Evolutionary conservation across 1,139 yeast species (phyloP).

Genomic region (Debaryomyces sp.): DNA sequence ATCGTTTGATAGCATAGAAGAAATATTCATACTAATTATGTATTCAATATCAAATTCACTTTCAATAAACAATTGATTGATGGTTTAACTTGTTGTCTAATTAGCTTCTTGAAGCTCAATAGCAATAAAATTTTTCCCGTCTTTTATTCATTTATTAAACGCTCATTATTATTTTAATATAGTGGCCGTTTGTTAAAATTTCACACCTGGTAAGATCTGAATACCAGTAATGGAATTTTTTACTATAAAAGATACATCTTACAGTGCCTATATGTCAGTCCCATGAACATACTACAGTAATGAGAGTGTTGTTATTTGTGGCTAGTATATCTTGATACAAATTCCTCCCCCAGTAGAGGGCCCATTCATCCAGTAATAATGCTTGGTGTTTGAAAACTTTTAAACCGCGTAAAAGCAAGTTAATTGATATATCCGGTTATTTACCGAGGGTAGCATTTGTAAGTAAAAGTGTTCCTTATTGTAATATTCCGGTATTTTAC

Average conservation of each 20-base stretch:
- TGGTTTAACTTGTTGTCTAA: constrained; percentile 1
- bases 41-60: constrained; percentile 4
- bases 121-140: constrained; percentile 9
- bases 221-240: background rate
- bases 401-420: constrained; percentile 7
- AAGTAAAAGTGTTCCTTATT: background rate
- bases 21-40: constrained; percentile 35
- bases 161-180: constrained; percentile 8
- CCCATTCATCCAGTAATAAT: constrained; percentile 7
- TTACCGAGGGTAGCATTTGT: background rate
- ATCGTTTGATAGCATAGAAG: constrained; percentile 43
- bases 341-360: background rate
- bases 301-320: background rate
- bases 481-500: background rate
- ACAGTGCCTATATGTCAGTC: background rate
- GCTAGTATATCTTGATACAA: background rate
- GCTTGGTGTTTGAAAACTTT: constrained; percentile 8
- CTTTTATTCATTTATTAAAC: constrained; percentile 5
- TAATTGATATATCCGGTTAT: background rate
- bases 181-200: constrained; percentile 8
- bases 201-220: constrained; percentile 3
- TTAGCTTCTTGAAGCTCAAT: constrained; percentile 5
- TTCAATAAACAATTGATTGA: constrained; percentile 3
- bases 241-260: background rate
- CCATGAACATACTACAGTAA: background rate